These are phyloP conservation scores for Suhomyces xylopsoci DNA, from an alignment of 805 yeast genomes.

Conservation along the genomic window DNA sequence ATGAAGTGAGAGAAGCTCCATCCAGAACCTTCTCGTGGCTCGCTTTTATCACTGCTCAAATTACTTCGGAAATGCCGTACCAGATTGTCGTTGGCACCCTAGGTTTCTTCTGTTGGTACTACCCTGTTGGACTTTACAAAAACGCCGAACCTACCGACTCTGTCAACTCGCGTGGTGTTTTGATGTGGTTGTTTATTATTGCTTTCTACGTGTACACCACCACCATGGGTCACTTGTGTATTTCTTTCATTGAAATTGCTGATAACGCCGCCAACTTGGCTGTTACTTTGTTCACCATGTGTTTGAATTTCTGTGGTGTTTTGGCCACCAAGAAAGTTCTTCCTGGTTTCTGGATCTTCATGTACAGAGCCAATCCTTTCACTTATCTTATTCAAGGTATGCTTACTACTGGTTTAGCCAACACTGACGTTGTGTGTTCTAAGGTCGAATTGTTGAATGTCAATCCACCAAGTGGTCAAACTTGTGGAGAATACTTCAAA, in stretches of 20 bases:
- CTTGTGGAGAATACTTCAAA: slow-evolving; percentile 58
- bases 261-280: slow-evolving; percentile 65
- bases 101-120: slow-evolving; percentile 51
- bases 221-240: slow-evolving; percentile 55
- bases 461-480: slow-evolving; percentile 50
- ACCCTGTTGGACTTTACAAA: slow-evolving; percentile 20
- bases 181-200: slow-evolving; percentile 44
- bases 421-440: slow-evolving; percentile 33
- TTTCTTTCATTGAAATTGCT: slow-evolving; percentile 57
- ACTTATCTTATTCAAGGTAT: slow-evolving; percentile 67
- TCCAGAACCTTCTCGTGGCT: slow-evolving; percentile 68
- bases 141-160: slow-evolving; percentile 54
- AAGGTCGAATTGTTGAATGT: slow-evolving; percentile 25
- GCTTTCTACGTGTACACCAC: slow-evolving; percentile 52
- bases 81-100: slow-evolving; percentile 60
- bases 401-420: slow-evolving; percentile 49
- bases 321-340: slow-evolving; percentile 54
- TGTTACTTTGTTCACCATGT: slow-evolving; percentile 55
- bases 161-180: slow-evolving; percentile 58
- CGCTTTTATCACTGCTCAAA: slow-evolving; percentile 59
- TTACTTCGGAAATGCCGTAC: slow-evolving; percentile 67
- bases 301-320: slow-evolving; percentile 76
- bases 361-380: slow-evolving; percentile 72
- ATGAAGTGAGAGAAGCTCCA: slow-evolving; percentile 73
- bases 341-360: slow-evolving; percentile 85